Percentiles rank a stretch among this genome's conserved stretches.
phyloP scores from a whole-genome alignment of 2,329 filamentous ascomycete genomes.

The Fusarium vanettenii region DNA sequence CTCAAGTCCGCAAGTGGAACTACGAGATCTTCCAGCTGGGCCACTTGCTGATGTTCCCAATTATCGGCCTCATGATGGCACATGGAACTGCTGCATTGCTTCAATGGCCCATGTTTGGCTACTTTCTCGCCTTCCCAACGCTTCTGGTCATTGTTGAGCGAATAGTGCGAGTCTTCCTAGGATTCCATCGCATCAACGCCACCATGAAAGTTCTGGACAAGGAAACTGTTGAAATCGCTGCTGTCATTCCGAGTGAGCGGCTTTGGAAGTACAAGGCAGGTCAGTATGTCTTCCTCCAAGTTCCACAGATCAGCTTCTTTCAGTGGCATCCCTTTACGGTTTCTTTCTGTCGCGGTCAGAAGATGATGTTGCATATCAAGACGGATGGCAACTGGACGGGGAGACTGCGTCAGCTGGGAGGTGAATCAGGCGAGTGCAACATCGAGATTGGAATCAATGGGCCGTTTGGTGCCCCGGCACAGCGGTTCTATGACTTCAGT shows the following conservation, averaged over 20 bases:
- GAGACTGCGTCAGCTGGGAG: slow-evolving; percentile 56
- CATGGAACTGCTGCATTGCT: slow-evolving; percentile 64
- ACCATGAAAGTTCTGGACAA: slow-evolving; percentile 61
- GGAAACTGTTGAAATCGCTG: slow-evolving; percentile 63
- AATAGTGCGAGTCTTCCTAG: slow-evolving; percentile 55
- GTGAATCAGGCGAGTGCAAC: slow-evolving; percentile 46
- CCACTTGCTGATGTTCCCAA: slow-evolving; percentile 68
- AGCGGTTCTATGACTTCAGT: slow-evolving; percentile 69
- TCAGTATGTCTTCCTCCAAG: slow-evolving; percentile 68
- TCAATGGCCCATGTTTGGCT: slow-evolving; percentile 67
- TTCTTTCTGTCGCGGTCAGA: slow-evolving; percentile 63
- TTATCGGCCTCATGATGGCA: slow-evolving; percentile 65
- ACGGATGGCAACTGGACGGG: slow-evolving; percentile 68
- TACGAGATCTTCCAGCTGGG: slow-evolving; percentile 69
- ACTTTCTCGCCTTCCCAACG: slow-evolving; percentile 65
- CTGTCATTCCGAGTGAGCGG: slow-evolving; percentile 59
- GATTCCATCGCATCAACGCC: slow-evolving; percentile 61
- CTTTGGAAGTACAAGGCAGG: slow-evolving; percentile 67
- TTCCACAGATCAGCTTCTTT: slow-evolving; percentile 63
- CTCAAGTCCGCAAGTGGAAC: slow-evolving; percentile 60
- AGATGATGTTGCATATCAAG: slow-evolving; percentile 68
- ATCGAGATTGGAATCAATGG: slow-evolving; percentile 67
- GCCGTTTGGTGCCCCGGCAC: slow-evolving; percentile 67
- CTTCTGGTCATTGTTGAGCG: slow-evolving; percentile 63
- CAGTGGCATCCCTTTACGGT: slow-evolving; percentile 72